Percentiles rank a stretch among this genome's conserved stretches.
Conservation (phyloP, 2,329 filamentous ascomycete species). For the Cephalotrichum gorgonifer region DNA sequence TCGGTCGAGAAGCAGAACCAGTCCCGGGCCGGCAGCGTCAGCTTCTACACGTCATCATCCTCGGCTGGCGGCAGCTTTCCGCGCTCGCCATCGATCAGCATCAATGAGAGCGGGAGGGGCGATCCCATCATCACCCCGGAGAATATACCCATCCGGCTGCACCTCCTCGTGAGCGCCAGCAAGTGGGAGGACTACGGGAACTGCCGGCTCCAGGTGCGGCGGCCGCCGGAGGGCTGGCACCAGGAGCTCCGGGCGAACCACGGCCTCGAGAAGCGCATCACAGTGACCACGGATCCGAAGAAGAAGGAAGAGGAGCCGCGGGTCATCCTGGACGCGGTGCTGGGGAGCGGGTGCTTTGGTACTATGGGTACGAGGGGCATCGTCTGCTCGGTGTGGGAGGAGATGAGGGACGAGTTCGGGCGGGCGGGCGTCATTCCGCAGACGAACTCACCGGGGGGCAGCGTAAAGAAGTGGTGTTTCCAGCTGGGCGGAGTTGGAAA, state of each 20-base stretch:
- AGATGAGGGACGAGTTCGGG: slow-evolving; percentile 53
- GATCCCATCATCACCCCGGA: slow-evolving; percentile 55
- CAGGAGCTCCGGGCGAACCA: slow-evolving; percentile 50
- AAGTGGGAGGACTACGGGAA: slow-evolving; percentile 92
- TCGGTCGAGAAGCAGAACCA: slow-evolving; percentile 48
- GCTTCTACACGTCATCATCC: slow-evolving; percentile 45
- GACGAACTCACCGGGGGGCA: slow-evolving; percentile 40
- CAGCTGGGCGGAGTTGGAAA: slow-evolving; percentile 43
- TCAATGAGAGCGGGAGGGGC: slow-evolving; percentile 37
- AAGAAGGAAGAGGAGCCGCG: slow-evolving; percentile 41
- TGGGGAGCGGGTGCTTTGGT: slow-evolving; percentile 78
- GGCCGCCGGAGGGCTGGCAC: slow-evolving; percentile 52
- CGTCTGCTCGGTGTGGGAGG: slow-evolving; percentile 80
- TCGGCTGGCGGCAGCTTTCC: slow-evolving; percentile 38
- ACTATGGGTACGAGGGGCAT: slow-evolving; percentile 76
- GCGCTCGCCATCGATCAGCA: slow-evolving; percentile 47
- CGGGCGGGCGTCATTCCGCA: slow-evolving; percentile 40
- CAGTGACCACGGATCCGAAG: slow-evolving; percentile 63
- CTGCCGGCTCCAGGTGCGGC: slow-evolving; percentile 72
- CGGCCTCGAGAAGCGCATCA: slow-evolving; percentile 73
- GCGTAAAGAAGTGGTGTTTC: slow-evolving; percentile 55
- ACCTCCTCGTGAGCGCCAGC: slow-evolving; percentile 61
- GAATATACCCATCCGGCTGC: slow-evolving; percentile 78
- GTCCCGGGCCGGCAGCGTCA: slow-evolving; percentile 40
- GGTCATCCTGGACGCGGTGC: slow-evolving; percentile 69